Evolutionary conservation across 257 asterid genomes (phyloP).

Genomic region (Solanum paucissectum): DNA sequence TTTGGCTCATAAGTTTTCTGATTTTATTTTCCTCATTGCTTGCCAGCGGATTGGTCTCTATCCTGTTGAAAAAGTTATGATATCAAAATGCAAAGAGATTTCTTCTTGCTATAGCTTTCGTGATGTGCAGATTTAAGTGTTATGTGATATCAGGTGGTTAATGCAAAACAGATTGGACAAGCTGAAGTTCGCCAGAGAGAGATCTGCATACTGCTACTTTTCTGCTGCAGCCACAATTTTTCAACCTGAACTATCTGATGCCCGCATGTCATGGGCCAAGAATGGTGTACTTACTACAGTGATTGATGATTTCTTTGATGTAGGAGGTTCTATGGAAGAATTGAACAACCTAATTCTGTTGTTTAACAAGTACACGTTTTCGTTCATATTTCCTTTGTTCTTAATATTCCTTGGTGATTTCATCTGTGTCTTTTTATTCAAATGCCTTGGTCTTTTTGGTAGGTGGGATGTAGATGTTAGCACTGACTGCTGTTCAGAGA

Average conservation of each 20-base stretch:
- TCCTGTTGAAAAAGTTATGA: background rate
- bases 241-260: conserved; percentile 66
- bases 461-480: conserved; percentile 68
- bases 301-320: conserved; percentile 86
- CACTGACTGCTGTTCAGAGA: conserved; percentile 44
- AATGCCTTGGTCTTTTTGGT: background rate
- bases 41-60: background rate
- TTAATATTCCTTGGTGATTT: background rate
- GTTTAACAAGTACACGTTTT: conserved; percentile 40
- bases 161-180: conserved; percentile 55
- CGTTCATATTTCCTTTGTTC: background rate
- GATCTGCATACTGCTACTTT: conserved; percentile 78
- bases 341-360: conserved; percentile 50
- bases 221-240: conserved; percentile 72
- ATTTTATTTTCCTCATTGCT: background rate
- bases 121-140: background rate
- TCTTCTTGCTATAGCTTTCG: background rate
- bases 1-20: background rate
- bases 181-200: conserved; percentile 79
- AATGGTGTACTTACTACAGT: conserved; percentile 75
- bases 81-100: background rate
- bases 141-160: conserved; percentile 54
- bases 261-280: conserved; percentile 93
- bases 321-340: conserved; percentile 80
- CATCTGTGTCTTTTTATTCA: background rate